These are phyloP conservation scores for Pseudonitzschia pungens DNA, from an alignment of 108 stramenopile species.

Conservation along the genomic window DNA sequence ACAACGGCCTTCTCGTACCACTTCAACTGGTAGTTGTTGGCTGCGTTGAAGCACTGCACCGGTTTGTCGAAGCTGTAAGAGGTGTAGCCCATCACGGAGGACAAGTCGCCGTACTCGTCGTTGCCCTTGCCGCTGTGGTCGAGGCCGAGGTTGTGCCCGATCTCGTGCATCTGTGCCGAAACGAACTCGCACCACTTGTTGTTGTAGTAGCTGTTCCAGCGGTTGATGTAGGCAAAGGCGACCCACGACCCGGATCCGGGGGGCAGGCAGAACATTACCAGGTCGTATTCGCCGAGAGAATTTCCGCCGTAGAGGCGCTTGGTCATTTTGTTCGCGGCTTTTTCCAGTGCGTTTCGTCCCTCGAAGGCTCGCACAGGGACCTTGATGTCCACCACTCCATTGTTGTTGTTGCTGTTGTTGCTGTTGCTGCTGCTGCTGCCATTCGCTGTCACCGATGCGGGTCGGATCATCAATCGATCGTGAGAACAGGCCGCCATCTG, in stretches of 20 bases:
- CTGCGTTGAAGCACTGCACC: conserved; percentile 56
- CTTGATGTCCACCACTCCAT: no score
- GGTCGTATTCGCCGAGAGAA: conserved; percentile 14
- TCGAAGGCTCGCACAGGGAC: no score
- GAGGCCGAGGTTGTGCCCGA: conserved; percentile 9
- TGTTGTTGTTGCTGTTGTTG: no score
- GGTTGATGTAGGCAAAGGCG: conserved; percentile 43
- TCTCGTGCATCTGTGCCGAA: conserved; percentile 20
- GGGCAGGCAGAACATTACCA: conserved; percentile 66
- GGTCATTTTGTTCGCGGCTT: background rate
- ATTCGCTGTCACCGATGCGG: background rate
- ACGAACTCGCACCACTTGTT: conserved; percentile 49
- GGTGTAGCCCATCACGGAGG: conserved; percentile 36
- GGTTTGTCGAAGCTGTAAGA: conserved; percentile 38
- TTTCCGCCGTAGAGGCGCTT: background rate
- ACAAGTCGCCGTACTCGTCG: background rate
- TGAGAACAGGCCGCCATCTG: background rate
- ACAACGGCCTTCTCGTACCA: conserved; percentile 38
- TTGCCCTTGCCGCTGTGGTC: background rate
- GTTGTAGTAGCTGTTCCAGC: conserved; percentile 43
- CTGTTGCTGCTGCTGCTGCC: background rate
- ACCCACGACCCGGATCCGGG: conserved; percentile 28
- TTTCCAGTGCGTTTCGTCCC: no score
- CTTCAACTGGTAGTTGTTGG: conserved; percentile 45
- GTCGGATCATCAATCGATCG: background rate